Evolutionary conservation across 2,329 filamentous ascomycete genomes (phyloP).

Genomic region (Metarhizium rileyi): DNA sequence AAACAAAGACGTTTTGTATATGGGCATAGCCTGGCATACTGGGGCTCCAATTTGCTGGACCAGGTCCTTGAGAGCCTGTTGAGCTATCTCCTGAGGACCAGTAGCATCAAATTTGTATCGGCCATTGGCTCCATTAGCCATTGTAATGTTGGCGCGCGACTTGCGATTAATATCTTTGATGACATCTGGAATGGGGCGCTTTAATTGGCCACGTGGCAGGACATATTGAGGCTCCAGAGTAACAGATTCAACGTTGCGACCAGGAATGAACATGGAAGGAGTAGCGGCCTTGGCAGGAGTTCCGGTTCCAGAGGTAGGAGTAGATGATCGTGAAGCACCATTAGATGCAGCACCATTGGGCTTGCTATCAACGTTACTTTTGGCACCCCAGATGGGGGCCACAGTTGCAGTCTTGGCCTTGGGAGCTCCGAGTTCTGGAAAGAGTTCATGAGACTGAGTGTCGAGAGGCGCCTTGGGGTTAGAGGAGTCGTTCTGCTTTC

Average conservation of each 20-base stretch:
- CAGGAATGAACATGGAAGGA: conserved; percentile 62
- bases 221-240: conserved; percentile 67
- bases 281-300: conserved; percentile 25
- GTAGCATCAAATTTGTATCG: conserved; percentile 74
- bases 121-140: conserved; percentile 62
- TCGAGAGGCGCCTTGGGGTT: conserved; percentile 47
- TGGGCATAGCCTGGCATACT: no score
- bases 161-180: conserved; percentile 87
- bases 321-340: conserved; percentile 49
- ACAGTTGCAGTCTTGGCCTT: conserved; percentile 59
- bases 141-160: conserved; percentile 76
- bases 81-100: conserved; percentile 73
- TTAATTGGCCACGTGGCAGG: conserved; percentile 65
- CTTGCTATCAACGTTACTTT: conserved; percentile 44
- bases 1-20: no score
- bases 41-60: conserved; percentile 80
- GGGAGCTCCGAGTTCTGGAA: conserved; percentile 74
- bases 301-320: conserved; percentile 50
- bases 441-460: conserved; percentile 80
- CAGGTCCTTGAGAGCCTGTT: conserved; percentile 82
- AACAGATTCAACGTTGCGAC: conserved; percentile 70
- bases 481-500: conserved; percentile 55
- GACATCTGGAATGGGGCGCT: conserved; percentile 75
- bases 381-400: conserved; percentile 69
- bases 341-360: conserved; percentile 47